Conservation (phyloP, 345 rosid species). For the Eucalyptus melliodora region DNA sequence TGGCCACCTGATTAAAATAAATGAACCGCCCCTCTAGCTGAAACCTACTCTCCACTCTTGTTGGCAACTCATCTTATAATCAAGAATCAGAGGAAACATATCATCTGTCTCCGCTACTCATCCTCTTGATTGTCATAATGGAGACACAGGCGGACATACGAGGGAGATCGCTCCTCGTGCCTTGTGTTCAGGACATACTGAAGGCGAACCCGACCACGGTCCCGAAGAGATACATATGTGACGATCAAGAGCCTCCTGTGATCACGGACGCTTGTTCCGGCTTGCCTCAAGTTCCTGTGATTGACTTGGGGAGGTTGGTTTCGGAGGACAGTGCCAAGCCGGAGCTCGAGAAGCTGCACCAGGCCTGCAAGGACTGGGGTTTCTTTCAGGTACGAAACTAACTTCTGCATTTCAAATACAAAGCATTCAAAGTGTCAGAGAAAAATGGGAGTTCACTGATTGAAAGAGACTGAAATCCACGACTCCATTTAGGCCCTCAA, state of each 20-base stretch:
- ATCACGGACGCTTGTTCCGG: neutral
- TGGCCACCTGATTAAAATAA: neutral
- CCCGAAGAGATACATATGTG: neutral
- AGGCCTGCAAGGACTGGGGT: conserved; percentile 8
- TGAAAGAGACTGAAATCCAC: neutral
- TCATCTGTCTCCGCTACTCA: neutral
- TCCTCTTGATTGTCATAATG: neutral
- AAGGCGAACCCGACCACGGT: neutral
- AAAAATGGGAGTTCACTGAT: neutral
- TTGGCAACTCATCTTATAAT: neutral
- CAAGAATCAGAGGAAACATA: neutral
- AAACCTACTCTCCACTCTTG: neutral
- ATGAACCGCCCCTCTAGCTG: neutral
- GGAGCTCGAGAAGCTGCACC: neutral
- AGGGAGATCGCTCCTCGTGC: neutral
- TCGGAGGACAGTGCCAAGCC: neutral
- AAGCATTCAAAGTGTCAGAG: neutral
- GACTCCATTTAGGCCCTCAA: neutral
- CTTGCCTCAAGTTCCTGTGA: neutral
- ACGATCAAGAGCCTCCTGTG: neutral
- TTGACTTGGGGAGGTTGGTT: neutral
- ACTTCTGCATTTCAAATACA: neutral
- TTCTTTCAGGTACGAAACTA: neutral
- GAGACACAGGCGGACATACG: neutral
- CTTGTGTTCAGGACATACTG: neutral